Conservation (phyloP, 805 yeast genomes). For the Grigorovia yakushimaensis region DNA sequence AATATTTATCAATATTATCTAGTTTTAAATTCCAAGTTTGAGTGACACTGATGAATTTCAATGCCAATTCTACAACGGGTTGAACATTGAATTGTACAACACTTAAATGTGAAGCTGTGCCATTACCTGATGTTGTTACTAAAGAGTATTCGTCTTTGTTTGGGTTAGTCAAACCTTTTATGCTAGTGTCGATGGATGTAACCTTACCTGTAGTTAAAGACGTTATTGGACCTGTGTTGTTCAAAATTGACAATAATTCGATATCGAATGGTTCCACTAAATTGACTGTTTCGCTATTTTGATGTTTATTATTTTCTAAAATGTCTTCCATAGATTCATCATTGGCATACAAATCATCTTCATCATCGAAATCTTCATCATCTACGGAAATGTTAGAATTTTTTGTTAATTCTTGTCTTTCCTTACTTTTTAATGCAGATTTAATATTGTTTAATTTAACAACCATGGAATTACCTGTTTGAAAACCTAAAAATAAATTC, state of each 20-base stretch:
- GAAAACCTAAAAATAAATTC: constrained; percentile 50
- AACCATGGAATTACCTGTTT: constrained; percentile 49
- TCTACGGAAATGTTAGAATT: constrained; percentile 14
- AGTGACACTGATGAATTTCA: constrained; percentile 62
- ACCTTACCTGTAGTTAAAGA: constrained; percentile 56
- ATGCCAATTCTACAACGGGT: constrained; percentile 57
- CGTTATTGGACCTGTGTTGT: constrained; percentile 65
- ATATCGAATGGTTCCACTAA: constrained; percentile 32
- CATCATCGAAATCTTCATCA: constrained; percentile 29
- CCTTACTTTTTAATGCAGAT: constrained; percentile 23
- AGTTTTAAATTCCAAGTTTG: constrained; percentile 61
- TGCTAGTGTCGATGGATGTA: constrained; percentile 39
- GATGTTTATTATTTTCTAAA: constrained; percentile 8
- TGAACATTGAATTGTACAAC: constrained; percentile 58
- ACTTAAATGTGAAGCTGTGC: constrained; percentile 43
- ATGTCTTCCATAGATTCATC: constrained; percentile 17
- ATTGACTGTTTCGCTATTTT: constrained; percentile 13
- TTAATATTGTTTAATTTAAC: constrained; percentile 25
- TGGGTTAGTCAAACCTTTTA: constrained; percentile 61
- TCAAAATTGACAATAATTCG: constrained; percentile 41
- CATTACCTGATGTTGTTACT: constrained; percentile 61
- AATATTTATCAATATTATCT: constrained; percentile 40
- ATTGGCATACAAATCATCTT: constrained; percentile 18
- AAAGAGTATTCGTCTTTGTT: constrained; percentile 56
- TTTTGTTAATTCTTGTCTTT: constrained; percentile 34